Base-by-base conservation (phyloP, 257 asterid species). In the Salvia miltiorrhiza region DNA sequence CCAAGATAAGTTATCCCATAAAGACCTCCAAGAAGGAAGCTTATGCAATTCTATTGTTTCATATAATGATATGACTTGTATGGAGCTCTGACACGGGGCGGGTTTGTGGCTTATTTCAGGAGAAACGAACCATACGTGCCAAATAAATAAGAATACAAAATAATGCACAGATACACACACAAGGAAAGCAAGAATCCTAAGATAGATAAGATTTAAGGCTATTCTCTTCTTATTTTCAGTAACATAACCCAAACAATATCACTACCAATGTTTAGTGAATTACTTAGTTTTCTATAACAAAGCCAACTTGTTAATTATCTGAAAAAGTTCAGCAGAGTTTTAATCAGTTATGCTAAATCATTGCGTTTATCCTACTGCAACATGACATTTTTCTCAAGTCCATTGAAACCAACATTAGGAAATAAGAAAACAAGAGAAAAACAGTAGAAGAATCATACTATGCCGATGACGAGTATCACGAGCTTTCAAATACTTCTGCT, bases 401-500 rank as follows among this genome's bases (percentile, higher is more conserved):
- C 13, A 37, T 10, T 8, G 28, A 61, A 4, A 30, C 48, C 20
- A 44, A 56, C 44, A 67, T 33, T 57, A 20, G 43, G 40, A 37
- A 59, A 40, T 53, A 50, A 20, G 55, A 41, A 37, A 64, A 41
- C 11, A 28, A 32, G 53, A 70, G 62, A 30, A 19, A 32, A 0
- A 35, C 4, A 45, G 37, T 33, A 12, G 53, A 72, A 56, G 41
- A 67, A 35, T 49, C 96, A 76, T 87, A 94, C 99, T 94, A 69
- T 76, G 87, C 69, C 99, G 99, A 80, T 94, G 99, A 14, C 99
- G 97, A 71, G 87, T 32, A 80, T 89, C 97, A 32, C 96, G 97
- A 59, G 97, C 96, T 86, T 82, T 94, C 83, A 94, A 77, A 83
- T 91, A 94, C 71, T 81, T 89, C 83, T 94, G 97, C 78, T 94